Conservation (phyloP, 768 basidiomycete species). For the Leccinum ochraceum region DNA sequence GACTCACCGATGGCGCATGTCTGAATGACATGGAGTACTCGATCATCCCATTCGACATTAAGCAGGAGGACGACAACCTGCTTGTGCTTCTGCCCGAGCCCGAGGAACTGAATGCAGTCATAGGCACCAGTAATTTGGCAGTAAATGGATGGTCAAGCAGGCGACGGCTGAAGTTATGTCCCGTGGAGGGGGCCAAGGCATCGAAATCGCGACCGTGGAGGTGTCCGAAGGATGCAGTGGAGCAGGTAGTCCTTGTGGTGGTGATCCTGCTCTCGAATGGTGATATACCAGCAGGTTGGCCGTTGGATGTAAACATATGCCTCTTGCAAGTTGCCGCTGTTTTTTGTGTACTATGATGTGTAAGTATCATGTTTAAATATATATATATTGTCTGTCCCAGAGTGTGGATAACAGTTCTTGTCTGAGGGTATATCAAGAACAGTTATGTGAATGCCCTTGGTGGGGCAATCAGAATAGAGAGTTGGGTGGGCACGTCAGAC, state of each 20-base stretch:
- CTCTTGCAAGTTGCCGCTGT: background rate
- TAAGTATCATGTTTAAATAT: background rate
- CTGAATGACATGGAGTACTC: slow-evolving; percentile 59
- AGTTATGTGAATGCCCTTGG: too few relatives aligned
- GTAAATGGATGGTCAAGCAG: slow-evolving; percentile 63
- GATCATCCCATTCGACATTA: slow-evolving; percentile 62
- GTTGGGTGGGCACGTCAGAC: too few relatives aligned
- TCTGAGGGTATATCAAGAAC: too few relatives aligned
- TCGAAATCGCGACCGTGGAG: slow-evolving; percentile 38
- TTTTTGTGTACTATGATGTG: background rate
- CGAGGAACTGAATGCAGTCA: slow-evolving; percentile 55
- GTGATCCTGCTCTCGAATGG: background rate
- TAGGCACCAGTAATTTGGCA: slow-evolving; percentile 65
- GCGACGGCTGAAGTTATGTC: slow-evolving; percentile 44
- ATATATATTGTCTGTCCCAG: too few relatives aligned
- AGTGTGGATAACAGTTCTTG: too few relatives aligned
- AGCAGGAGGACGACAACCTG: slow-evolving; percentile 45
- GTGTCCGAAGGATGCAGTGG: background rate
- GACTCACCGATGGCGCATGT: slow-evolving; percentile 62
- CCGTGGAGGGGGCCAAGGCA: slow-evolving; percentile 26
- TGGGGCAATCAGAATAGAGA: too few relatives aligned
- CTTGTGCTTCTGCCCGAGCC: slow-evolving; percentile 52
- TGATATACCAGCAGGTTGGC: background rate
- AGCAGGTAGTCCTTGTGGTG: background rate
- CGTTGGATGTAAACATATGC: background rate